Evolutionary conservation across 306 rosid species (phyloP), one percentile per base, ranked within the genome.

Genomic region (Prosopis cineraria): DNA sequence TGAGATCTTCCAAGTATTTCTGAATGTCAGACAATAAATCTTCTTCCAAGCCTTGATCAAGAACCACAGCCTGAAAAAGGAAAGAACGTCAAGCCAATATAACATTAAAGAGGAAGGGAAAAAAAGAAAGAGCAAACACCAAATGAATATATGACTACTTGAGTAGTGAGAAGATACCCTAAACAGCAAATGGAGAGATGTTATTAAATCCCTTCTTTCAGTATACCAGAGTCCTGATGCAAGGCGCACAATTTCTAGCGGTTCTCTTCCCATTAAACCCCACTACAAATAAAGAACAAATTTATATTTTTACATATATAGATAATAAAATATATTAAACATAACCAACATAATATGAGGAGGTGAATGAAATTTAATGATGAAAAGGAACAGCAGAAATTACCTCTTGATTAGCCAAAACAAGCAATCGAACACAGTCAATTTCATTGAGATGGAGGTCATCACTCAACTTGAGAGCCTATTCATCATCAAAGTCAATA

Each of bases 201-300:
- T 91, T 81, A 94, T 81, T 69, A 90, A 78, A 88, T 94, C 91
- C 82, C 98, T 90, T 87, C 98, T 94, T 86, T 94, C 97, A 7
- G 96, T 91, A 84, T 94, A 94, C 96, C 94, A 94, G 59, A 94
- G 94, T 73, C 98, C 98, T 0, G 94, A 91, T 43, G 98, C 79
- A 82, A 94, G 96, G 64, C 91, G 93, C 72, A 89, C 56, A 84
- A 91, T 81, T 78, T 94, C 98, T 68, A 80, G 63, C 55, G 94
- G 94, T 34, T 94, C 97, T 76, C 98, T 88, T 71, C 93, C 97
- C 96, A 90, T 86, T 84, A 94, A 84, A 77, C 93, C 93, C 97
- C 98, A 89, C 98, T 94, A 53, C 16, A 78, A 16, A 78, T 67
- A 4, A 58, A 63, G 72, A 47, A 58, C 7, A 19, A 10, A 47